Base-by-base conservation (phyloP, 2,329 filamentous ascomycete species). In the Phaeosphaeria sp. region DNA sequence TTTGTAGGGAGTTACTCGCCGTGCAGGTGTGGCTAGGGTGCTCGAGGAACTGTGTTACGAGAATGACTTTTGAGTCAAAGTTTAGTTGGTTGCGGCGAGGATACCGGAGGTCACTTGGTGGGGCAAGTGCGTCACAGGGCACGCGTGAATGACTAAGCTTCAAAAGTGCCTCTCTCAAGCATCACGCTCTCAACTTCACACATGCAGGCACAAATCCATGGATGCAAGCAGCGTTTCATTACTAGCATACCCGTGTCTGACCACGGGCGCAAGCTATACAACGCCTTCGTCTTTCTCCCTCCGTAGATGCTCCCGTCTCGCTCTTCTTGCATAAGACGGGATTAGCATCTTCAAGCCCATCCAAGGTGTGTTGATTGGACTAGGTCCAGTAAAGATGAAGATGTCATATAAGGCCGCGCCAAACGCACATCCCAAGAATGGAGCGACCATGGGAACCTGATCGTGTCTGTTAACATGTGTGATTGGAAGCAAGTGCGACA, bases 371-470 rank as follows among this genome's bases (percentile, higher is more conserved):
- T 92, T 92, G 64, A 92, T 81, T 0, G 89, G 89, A 63, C 84
- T 89, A n/a, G 88, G 75, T 3, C 89, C 89, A 0, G 87, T 90
- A 71, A 88, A 92, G 41, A 92, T 46, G 79, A 77, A 75, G 1
- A 72, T 25, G 60, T 77, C 71, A 30, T 75, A 75, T 21, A 76
- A 50, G 21, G 72, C 69, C 0, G 65, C 71, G 1, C 73, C 69
- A 54, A 73, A 74, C 2, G 63, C 58, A 52, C 72, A 72, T 1
- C 89, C 90, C 10, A 84, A 73, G 69, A 92, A 91, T 0, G 89
- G 89, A 1, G 88, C 83, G 3, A 92, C 85, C 81, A 92, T 89
- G 0, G 90, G 90, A 20, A 92, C 84, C 87, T 89, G 46, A 5
- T 57, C 18, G 6, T 13, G 3, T 11, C 10, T 7, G 23, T 62